These are phyloP conservation scores for Chaetomium fimeti DNA, from an alignment of 495 filamentous ascomycete genomes.

Conservation along the genomic window DNA sequence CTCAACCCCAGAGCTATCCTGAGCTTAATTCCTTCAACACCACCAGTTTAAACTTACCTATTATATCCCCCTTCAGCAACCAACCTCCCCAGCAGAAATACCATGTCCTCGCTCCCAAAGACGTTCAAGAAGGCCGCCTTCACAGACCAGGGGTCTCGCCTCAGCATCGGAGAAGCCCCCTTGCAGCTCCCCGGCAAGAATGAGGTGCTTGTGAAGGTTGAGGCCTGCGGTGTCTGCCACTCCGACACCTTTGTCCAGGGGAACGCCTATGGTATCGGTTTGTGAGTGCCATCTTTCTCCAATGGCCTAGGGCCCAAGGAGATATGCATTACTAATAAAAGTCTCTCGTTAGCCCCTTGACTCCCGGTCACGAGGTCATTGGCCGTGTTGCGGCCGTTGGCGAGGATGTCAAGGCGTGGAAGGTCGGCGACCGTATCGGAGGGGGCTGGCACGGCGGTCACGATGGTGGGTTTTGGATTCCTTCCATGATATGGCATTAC, in stretches of 20 bases:
- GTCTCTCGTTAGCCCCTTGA: constrained; percentile 32
- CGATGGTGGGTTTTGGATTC: constrained; percentile 28
- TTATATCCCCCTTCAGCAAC: not conserved
- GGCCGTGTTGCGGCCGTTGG: constrained; percentile 51
- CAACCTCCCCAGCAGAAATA: not conserved
- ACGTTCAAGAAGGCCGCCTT: constrained; percentile 55
- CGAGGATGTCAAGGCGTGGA: constrained; percentile 57
- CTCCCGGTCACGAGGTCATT: constrained; percentile 54
- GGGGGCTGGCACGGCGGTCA: constrained; percentile 38
- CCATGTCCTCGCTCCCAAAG: constrained; percentile 45
- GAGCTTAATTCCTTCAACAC: not conserved
- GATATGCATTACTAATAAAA: not conserved
- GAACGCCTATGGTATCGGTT: constrained; percentile 69
- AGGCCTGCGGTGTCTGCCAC: constrained; percentile 72
- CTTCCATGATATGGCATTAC: not conserved
- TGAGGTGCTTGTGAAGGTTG: constrained; percentile 66
- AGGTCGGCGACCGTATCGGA: constrained; percentile 47
- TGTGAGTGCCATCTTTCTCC: constrained; percentile 46
- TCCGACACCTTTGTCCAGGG: constrained; percentile 74
- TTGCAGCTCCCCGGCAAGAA: constrained; percentile 65
- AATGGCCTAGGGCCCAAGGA: not conserved
- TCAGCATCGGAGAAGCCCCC: constrained; percentile 30
- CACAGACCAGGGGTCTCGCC: constrained; percentile 38
- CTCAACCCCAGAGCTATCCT: not conserved
- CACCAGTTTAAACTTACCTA: not conserved